Evolutionary conservation across 257 asterid species (phyloP), one percentile per base, ranked within the genome.

Genomic region (Solanum chaucha): DNA sequence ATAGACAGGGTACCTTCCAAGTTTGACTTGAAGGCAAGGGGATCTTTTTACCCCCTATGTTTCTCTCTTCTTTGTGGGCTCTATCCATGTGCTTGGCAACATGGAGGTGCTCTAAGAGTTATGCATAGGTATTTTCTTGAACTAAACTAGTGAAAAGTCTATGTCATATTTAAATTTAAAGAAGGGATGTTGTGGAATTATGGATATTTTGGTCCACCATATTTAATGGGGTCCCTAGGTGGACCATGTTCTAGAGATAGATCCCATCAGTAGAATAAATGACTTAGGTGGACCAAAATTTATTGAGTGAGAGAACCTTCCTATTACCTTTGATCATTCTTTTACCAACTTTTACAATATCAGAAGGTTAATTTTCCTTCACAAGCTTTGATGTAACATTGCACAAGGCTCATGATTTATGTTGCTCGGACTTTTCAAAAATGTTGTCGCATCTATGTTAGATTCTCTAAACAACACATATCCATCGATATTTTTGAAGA

Each of bases 1-100:
- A n/a, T n/a, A n/a, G n/a, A n/a, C n/a, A n/a, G n/a, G n/a, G n/a
- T 73, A 73, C 20, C 85, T 38, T 38, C 20, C 83, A 75, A 22
- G 35, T 75, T 88, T 88, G 88, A 85, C 80, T 68, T 35, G 51
- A 80, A 87, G 20, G 30, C 85, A 30, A 67, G 28, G 24, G 51
- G 55, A 30, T 59, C 20, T 72, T 65, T 70, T 26, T 28, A 22
- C 78, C 38, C 10, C 24, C 15, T 34, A 61, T 41, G n/a, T 46
- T 70, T 85, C 51, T 64, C 15, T 84, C 12, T 74, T 83, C 41
- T 58, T 6, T 83, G 93, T 90, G 92, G 95, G 92, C 93, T 89
- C 90, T 82, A 92, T 90, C 92, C 95, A 93, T 92, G 97, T 93
- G 96, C 93, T 61, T 48, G 86, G 91, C 91, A 94, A 93, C 91